Evolutionary conservation across 2,329 filamentous ascomycete species (phyloP).

Genomic region (Orbilia brochopaga): DNA sequence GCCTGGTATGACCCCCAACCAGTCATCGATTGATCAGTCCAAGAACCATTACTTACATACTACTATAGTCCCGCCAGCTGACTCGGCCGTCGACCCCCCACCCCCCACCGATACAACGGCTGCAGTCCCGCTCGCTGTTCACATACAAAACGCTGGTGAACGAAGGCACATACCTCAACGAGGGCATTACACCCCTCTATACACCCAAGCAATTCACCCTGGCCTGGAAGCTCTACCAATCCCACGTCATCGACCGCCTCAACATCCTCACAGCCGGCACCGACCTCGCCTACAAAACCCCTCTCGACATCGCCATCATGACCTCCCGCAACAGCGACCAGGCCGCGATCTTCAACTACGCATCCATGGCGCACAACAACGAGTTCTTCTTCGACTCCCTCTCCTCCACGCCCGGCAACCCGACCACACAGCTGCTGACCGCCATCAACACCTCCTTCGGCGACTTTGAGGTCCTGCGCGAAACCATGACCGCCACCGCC

Average conservation of each 20-base stretch:
- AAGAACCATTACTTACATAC: constrained; percentile 4
- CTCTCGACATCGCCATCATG: constrained; percentile 73
- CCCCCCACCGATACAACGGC: constrained; percentile 2
- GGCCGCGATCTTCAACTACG: constrained; percentile 90
- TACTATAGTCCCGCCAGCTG: background rate
- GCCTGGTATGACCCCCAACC: constrained; percentile 19
- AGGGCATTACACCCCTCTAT: constrained; percentile 74
- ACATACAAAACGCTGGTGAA: constrained; percentile 7
- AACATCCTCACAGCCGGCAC: constrained; percentile 75
- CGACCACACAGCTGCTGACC: constrained; percentile 65
- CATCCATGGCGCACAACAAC: constrained; percentile 94
- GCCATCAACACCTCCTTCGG: constrained; percentile 76
- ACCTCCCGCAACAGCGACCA: constrained; percentile 78
- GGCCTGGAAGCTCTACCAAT: constrained; percentile 84
- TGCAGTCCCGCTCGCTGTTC: constrained; percentile 14
- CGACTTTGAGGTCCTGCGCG: constrained; percentile 79
- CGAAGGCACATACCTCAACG: constrained; percentile 49
- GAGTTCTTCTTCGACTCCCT: constrained; percentile 75
- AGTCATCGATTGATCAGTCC: constrained; percentile 10
- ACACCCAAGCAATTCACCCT: constrained; percentile 72
- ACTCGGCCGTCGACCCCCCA: constrained; percentile 1
- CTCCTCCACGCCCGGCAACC: constrained; percentile 60
- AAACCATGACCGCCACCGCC: constrained; percentile 80
- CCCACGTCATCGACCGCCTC: constrained; percentile 74
- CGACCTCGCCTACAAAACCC: constrained; percentile 66